Evolutionary conservation across 805 yeast genomes (phyloP), one percentile per base, ranked within the genome.

Genomic region (Monosporozyma yasuniensis): DNA sequence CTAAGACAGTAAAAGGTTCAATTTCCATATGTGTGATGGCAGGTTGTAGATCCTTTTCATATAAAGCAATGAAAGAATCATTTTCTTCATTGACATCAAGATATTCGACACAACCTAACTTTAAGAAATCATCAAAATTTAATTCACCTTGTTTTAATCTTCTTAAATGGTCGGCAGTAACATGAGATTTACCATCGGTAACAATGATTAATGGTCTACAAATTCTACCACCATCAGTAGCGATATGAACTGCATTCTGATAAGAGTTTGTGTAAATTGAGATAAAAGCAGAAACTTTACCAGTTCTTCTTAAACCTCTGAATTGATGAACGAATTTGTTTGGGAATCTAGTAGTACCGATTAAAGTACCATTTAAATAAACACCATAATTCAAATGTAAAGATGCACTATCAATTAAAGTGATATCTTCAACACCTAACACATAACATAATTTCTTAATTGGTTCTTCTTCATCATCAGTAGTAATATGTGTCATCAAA

Each of bases 211-310:
- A 71, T 3, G 99, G 99, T 58, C 99, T 83, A 76, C 99, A 93
- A 62, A 93, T 89, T 69, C 99, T 80, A 46, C 99, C 99, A 60
- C 99, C 99, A 71, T 93, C 99, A 3, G 99, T 91, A 19, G 99
- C 99, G 61, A 93, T 90, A 64, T 93, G 97, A 44, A 93, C 96
- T 0, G 97, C 95, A 46, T 74, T 72, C 62, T 93, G 98, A 58
- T 93, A 97, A 42, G 81, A 75, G 66, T 93, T 93, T 25, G 88
- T 82, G 67, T 87, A 88, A 55, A 93, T 85, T 25, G 97, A 87
- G 53, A 93, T 86, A 62, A 91, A 93, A 52, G 85, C 96, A 0
- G 96, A 87, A 12, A 93, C 75, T 54, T 81, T 83, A 19, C 97
- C 95, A 0, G 84, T 67, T 64, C 99, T 78, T 72, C 99, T 81